Base-by-base conservation (phyloP, 2,329 filamentous ascomycete species). In the Plectosphaerella plurivora region DNA sequence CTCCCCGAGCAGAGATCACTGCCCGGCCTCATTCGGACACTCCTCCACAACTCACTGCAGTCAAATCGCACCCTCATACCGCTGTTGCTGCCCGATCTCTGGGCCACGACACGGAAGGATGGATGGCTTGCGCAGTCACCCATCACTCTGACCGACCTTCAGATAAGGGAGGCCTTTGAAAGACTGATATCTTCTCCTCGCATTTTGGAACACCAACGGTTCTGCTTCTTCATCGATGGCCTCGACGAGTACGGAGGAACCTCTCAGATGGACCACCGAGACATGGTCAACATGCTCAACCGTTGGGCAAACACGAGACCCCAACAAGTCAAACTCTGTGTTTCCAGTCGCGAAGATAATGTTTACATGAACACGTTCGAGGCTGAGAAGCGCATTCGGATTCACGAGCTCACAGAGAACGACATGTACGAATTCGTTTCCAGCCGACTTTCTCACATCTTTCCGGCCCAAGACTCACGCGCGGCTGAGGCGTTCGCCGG, bases 181-280 rank as follows among this genome's bases (percentile, higher is more conserved):
- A 48, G 18, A 6, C 3, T 48, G 9, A 35, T 47, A 12, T 18
- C 5, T 9, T 25, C 11, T 35, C 33, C 22, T 18, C n/a, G 18
- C 1, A n/a, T 16, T 9, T 6, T n/a, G n/a, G 5, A 16, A 1
- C 15, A 47, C 7, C n/a, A 15, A 10, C 33, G 20, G 16, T 22
- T 48, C 7, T 48, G 46, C 2, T 48, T 48, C 46, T 48, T 48
- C 28, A 48, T 48, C 16, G 46, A 48, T 16, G 46, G 46, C 11
- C 46, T 48, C 16, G 46, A 48, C 15, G 46, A 48, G 16, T 48
- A 39, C 12, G 33, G 22, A 14, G 33, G 14, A 2, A 15, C 1
- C 10, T 10, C 35, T 8, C 25, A 25, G 7, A 10, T 48, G 16
- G 16, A 33, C 5, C 33, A 36, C 16, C 12, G 28, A 5, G 28